Percentiles rank a stretch among this genome's conserved stretches.
Conservation (phyloP, 805 yeast species). For the Kodamaea sagamina region DNA sequence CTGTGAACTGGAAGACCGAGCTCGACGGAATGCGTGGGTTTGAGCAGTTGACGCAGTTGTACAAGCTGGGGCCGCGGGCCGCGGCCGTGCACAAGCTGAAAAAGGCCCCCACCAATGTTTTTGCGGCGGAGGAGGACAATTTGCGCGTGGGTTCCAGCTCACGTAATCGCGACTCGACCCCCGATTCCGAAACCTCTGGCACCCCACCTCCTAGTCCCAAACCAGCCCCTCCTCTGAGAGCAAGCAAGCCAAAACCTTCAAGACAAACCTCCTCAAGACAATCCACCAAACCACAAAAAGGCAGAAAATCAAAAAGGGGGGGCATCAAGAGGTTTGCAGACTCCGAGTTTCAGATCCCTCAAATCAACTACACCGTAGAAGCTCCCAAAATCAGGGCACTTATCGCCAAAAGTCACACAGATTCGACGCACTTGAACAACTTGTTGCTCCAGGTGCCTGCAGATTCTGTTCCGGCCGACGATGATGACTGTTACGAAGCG, state of each 20-base stretch:
- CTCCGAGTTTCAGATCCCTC: constrained; percentile 61
- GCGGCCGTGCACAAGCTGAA: background rate
- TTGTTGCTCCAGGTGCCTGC: constrained; percentile 37
- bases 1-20: constrained; percentile 68
- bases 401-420: constrained; percentile 74
- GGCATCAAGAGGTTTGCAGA: constrained; percentile 40
- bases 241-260: constrained; percentile 6
- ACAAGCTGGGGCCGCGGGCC: constrained; percentile 8
- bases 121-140: constrained; percentile 3
- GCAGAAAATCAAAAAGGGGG: constrained; percentile 9
- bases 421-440: constrained; percentile 70
- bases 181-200: background rate
- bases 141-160: background rate
- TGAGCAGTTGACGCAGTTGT: constrained; percentile 40
- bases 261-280: background rate
- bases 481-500: constrained; percentile 56
- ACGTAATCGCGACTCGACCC: background rate
- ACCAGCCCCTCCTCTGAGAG: constrained; percentile 9
- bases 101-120: constrained; percentile 8
- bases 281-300: constrained; percentile 1
- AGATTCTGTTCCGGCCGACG: constrained; percentile 62
- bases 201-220: constrained; percentile 9
- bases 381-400: constrained; percentile 67
- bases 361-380: constrained; percentile 66
- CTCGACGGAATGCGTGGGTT: constrained; percentile 52